Evolutionary conservation across 768 basidiomycete genomes (phyloP).

Genomic region (Rhizopogon vinicolor): DNA sequence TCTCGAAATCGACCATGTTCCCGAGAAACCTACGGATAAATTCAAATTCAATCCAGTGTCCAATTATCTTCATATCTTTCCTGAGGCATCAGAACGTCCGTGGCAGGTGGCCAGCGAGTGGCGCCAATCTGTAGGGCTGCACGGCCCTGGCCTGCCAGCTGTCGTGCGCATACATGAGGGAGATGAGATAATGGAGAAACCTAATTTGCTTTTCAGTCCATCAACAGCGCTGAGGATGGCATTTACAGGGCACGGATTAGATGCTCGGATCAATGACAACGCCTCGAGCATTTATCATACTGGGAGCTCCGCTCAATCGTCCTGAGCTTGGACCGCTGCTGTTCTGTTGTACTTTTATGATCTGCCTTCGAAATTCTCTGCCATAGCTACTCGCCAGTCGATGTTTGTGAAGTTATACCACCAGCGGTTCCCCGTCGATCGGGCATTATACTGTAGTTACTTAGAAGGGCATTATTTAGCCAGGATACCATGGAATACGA

Average conservation of each 20-base stretch:
- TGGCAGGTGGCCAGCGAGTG: not conserved
- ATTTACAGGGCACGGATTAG: not conserved
- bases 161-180: not conserved
- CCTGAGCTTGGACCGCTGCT: not conserved
- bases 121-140: not conserved
- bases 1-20: not conserved
- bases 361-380: not conserved
- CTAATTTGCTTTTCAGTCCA: not conserved
- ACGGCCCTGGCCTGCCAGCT: not conserved
- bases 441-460: too few species aligned
- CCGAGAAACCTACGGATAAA: not conserved
- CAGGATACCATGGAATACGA: too few species aligned
- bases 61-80: not conserved
- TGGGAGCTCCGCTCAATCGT: not conserved
- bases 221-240: constrained; percentile 1
- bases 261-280: not conserved
- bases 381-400: not conserved
- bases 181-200: not conserved
- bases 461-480: too few species aligned
- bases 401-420: not conserved
- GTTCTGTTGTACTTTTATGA: not conserved
- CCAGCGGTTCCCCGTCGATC: not conserved
- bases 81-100: not conserved
- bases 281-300: not conserved
- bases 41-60: not conserved